These are phyloP conservation scores for Diaporthe vaccinii DNA, from an alignment of 2,329 filamentous ascomycete genomes.

Conservation along the genomic window DNA sequence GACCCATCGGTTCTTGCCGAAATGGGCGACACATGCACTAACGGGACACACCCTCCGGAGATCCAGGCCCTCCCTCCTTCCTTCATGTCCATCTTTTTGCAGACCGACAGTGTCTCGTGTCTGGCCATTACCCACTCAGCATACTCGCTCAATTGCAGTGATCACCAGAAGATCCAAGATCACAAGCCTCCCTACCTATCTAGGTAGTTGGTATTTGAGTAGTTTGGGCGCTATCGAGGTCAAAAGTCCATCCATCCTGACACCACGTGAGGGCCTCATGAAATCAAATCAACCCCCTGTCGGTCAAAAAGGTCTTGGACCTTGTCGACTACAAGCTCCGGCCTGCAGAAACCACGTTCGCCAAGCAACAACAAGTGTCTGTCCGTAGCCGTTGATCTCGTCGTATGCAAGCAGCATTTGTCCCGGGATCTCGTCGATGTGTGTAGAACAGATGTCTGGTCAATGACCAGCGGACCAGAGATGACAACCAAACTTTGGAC, in stretches of 20 bases:
- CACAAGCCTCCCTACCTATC: not conserved
- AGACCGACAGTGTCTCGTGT: not conserved
- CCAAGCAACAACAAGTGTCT: not conserved
- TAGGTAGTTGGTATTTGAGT: not conserved
- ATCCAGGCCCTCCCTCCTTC: slow-evolving; percentile 19
- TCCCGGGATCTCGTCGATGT: not conserved
- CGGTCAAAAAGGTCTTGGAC: not conserved
- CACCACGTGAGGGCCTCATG: not conserved
- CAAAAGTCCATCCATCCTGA: not conserved
- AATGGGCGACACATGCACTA: slow-evolving; percentile 26
- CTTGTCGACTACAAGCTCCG: not conserved
- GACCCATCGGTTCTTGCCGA: slow-evolving; percentile 25
- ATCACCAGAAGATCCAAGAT: slow-evolving; percentile 11
- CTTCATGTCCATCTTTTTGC: not conserved
- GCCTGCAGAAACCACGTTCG: not conserved
- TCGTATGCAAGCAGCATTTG: not conserved
- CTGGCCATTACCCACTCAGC: not conserved
- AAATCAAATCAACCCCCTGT: not conserved
- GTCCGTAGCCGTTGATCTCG: not conserved
- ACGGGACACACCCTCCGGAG: slow-evolving; percentile 30
- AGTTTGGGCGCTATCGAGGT: not conserved
- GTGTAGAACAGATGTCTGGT: not conserved
- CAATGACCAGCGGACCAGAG: not conserved
- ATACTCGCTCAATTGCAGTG: not conserved
- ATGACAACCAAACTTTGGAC: slow-evolving; percentile 7